These are phyloP conservation scores for Gossypium raimondii DNA, from an alignment of 345 rosid species.

Conservation along the genomic window DNA sequence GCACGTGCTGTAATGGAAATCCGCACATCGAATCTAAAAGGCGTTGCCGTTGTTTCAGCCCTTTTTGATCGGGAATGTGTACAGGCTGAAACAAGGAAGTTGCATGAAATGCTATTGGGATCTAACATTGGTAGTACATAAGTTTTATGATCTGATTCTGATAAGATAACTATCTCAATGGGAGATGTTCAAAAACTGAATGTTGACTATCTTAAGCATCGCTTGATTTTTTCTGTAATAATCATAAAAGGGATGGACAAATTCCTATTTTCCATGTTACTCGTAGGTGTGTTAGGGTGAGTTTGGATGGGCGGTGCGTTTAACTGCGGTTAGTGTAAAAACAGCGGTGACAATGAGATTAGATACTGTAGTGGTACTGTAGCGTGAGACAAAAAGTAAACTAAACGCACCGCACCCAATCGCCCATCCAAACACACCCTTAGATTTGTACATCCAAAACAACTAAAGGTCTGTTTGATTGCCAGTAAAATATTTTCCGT, in stretches of 20 bases:
- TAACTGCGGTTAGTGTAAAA: too few relatives aligned
- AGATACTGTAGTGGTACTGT: too few relatives aligned
- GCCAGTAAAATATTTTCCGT: too few relatives aligned
- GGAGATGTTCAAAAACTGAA: neutral
- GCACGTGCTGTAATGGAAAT: constrained; percentile 52
- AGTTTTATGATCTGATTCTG: neutral
- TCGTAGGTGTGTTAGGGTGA: too few relatives aligned
- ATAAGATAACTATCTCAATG: neutral
- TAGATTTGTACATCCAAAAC: too few relatives aligned
- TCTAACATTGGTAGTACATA: constrained; percentile 9
- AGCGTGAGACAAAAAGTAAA: too few relatives aligned
- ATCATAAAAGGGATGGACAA: neutral
- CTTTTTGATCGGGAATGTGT: constrained; percentile 68
- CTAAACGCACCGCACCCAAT: too few relatives aligned
- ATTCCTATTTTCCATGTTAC: neutral
- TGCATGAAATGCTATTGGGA: constrained; percentile 38
- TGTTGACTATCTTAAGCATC: neutral
- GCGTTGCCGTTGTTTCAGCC: constrained; percentile 80
- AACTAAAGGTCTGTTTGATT: too few relatives aligned
- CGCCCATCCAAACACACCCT: too few relatives aligned
- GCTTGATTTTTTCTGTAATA: neutral
- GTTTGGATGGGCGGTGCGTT: too few relatives aligned
- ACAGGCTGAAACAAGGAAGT: constrained; percentile 43
- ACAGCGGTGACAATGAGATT: too few relatives aligned
- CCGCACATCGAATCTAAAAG: constrained; percentile 55